phyloP scores from a whole-genome alignment of 441 rosid species.

The Euphorbia corollata region DNA sequence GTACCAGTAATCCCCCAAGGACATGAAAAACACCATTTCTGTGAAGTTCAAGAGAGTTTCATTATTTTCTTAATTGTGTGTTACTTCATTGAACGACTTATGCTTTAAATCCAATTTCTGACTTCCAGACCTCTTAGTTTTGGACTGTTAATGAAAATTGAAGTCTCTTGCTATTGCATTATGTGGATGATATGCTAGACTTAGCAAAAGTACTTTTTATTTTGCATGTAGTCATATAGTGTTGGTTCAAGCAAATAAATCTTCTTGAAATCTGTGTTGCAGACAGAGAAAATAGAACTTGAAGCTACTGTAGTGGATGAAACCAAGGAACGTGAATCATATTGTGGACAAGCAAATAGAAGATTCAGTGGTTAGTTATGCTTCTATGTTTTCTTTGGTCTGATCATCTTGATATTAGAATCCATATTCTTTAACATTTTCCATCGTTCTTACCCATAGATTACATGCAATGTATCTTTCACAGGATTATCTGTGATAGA shows the following conservation, averaged over 20 bases:
- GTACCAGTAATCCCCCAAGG: neutral
- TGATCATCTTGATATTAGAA: neutral
- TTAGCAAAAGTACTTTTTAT: neutral
- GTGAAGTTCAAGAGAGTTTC: neutral
- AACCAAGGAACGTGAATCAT: constrained; percentile 84
- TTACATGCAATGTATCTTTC: neutral
- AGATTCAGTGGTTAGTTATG: constrained; percentile 76
- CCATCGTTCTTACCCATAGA: neutral
- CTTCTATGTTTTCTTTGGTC: neutral
- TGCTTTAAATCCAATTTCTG: neutral
- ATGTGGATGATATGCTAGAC: neutral
- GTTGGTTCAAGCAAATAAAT: constrained; percentile 5
- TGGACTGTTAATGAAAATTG: neutral
- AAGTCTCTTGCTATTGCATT: neutral
- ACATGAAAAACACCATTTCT: neutral
- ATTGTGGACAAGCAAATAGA: constrained; percentile 71
- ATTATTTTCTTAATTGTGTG: constrained; percentile 1
- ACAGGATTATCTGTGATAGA: neutral
- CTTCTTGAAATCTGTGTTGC: constrained; percentile 25
- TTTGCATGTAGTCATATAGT: constrained; percentile 6
- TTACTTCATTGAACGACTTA: neutral
- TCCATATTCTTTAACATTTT: neutral
- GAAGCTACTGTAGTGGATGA: constrained; percentile 94
- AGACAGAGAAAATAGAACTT: constrained; percentile 91
- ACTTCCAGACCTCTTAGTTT: neutral